Evolutionary conservation across 495 filamentous ascomycete species (phyloP), one percentile per base, ranked within the genome.

Genomic region (Pyrenopolyporus hunteri): DNA sequence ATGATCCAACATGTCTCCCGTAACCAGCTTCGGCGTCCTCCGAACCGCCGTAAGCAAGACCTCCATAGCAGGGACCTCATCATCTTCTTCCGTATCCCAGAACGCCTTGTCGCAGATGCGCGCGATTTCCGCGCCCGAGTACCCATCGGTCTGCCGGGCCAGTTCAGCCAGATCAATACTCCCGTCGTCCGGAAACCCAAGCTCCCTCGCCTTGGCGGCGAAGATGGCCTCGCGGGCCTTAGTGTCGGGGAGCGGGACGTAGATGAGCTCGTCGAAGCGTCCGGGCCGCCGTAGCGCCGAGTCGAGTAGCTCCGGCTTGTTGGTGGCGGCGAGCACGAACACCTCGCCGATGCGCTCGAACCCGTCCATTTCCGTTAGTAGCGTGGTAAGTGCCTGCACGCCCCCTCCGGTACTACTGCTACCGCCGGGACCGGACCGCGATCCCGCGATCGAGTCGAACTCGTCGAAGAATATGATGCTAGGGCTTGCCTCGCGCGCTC

Each of bases 391-490:
- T 10, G 96, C 89, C 73, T 97, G 94, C 16, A 96, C 80, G 5
- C 83, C 79, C 16, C 74, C 69, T 19, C 74, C 68, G 19, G 83
- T 78, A 3, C 63, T 49, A 31, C 77, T 77, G 4, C 78, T 63
- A 31, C 77, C 78, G 2, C 77, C 63, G 13, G 77, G 70, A 11
- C 75, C 78, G 28, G 85, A 81, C 17, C 92, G 83, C 57, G 85
- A 84, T 7, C 87, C 85, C n/a, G 86, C 92, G 54, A 98, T 92
- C 4, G 92, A 87, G 76, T 98, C 94, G 66, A 98, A 95, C 72
- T 98, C 94, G 72, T 98, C 94, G 68, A 98, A 98, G 79, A 98
- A 98, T 56, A 98, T 92, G 70, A 98, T 93, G 70, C 89, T 91
- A 3, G 94, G 94, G 48, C 86, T 86, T 19, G 93, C 94, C 32